Evolutionary conservation across 1,139 yeast genomes (phyloP).

Genomic region (Nakaseomyces delphensis): DNA sequence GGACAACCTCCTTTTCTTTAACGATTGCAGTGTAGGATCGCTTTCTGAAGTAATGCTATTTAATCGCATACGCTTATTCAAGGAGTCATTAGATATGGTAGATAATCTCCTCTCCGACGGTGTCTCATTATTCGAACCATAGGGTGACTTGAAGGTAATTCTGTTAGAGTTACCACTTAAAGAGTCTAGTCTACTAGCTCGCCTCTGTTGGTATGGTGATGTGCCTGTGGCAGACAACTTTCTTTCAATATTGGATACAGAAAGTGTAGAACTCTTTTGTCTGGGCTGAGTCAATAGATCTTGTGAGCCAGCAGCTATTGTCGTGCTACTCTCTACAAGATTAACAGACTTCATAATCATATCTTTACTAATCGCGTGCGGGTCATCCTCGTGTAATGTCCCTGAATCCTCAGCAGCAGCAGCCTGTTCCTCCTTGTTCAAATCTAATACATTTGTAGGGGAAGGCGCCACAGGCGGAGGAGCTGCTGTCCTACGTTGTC

Average conservation of each 20-base stretch:
- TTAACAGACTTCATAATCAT: neutral
- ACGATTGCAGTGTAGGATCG: conserved; percentile 24
- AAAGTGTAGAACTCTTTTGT: neutral
- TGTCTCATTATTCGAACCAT: conserved; percentile 9
- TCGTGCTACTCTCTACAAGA: neutral
- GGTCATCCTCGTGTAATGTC: conserved; percentile 3
- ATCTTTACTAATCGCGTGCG: conserved; percentile 2
- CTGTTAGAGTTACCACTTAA: conserved; percentile 16
- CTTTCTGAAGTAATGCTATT: conserved; percentile 24
- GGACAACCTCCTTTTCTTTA: conserved; percentile 27
- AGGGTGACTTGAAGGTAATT: conserved; percentile 20
- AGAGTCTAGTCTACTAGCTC: conserved; percentile 25
- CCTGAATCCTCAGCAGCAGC: neutral
- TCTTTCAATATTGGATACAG: neutral
- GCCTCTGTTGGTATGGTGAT: conserved; percentile 5
- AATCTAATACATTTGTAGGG: conserved; percentile 1
- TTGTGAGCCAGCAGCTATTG: neutral
- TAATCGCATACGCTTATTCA: conserved; percentile 14
- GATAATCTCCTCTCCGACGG: conserved; percentile 21
- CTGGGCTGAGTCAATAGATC: conserved; percentile 1
- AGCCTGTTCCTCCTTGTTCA: neutral
- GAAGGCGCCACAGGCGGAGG: conserved; percentile 12
- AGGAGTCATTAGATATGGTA: conserved; percentile 16
- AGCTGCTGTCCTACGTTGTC: conserved; percentile 31
- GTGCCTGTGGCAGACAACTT: conserved; percentile 9